These are phyloP conservation scores for Cryptosporidium muris DNA, from an alignment of 169 alveolate species.

Conservation along the genomic window DNA sequence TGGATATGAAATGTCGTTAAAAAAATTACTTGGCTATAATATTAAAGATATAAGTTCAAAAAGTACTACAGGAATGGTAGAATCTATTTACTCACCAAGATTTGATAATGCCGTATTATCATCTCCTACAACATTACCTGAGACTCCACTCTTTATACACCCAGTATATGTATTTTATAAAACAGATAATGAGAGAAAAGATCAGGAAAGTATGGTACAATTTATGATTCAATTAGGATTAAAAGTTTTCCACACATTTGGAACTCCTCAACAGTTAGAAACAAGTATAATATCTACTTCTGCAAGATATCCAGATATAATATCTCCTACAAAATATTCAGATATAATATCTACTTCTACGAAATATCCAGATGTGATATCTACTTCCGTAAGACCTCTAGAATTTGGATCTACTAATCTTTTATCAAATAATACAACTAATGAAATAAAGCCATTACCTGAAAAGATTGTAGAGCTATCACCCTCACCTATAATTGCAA, in stretches of 20 bases:
- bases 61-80: not conserved
- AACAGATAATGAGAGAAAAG: constrained; percentile 22
- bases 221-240: constrained; percentile 50
- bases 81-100: constrained; percentile 6
- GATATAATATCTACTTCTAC: not conserved
- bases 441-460: not conserved
- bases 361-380: not conserved
- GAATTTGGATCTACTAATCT: constrained; percentile 23
- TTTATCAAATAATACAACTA: not conserved
- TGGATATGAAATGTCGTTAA: constrained; percentile 26
- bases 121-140: constrained; percentile 42
- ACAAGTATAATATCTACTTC: no score
- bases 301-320: no score
- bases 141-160: not conserved
- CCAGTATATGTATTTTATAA: constrained; percentile 32
- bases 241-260: constrained; percentile 33
- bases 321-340: no score
- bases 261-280: constrained; percentile 13
- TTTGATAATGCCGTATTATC: not conserved
- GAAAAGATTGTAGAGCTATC: not conserved
- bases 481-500: not conserved
- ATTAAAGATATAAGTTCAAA: not conserved
- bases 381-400: constrained; percentile 7
- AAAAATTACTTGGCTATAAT: not conserved
- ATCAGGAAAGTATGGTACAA: constrained; percentile 61